Evolutionary conservation across 2,329 filamentous ascomycete genomes (phyloP).

Genomic region (Penicillium sp.): DNA sequence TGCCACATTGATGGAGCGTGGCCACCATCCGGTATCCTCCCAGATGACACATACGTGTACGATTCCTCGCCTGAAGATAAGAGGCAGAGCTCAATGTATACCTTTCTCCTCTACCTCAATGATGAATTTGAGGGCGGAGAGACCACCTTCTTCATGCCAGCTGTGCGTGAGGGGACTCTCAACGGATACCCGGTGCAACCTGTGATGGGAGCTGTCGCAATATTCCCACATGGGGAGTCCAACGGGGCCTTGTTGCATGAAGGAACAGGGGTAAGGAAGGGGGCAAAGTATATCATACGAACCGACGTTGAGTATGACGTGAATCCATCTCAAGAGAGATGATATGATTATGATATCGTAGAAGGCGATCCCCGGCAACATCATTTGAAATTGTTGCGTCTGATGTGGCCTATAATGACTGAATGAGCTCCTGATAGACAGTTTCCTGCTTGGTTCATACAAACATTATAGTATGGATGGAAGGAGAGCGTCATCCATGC

Average conservation of each 20-base stretch:
- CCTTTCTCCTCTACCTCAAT: slow-evolving; percentile 66
- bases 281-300: slow-evolving; percentile 65
- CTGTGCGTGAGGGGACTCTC: slow-evolving; percentile 59
- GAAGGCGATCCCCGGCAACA: neutral
- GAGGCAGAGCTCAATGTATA: slow-evolving; percentile 65
- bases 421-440: neutral
- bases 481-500: too few species aligned
- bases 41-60: slow-evolving; percentile 60
- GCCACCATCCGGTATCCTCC: slow-evolving; percentile 64
- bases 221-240: slow-evolving; percentile 68
- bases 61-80: slow-evolving; percentile 58
- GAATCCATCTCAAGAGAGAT: slow-evolving; percentile 20
- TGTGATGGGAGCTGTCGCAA: slow-evolving; percentile 63
- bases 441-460: too few species aligned
- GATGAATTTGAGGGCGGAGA: slow-evolving; percentile 69
- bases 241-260: slow-evolving; percentile 64
- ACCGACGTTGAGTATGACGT: slow-evolving; percentile 70
- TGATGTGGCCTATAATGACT: neutral
- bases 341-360: neutral
- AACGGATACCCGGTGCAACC: slow-evolving; percentile 67
- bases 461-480: too few species aligned
- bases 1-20: slow-evolving; percentile 70
- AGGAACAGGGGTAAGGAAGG: slow-evolving; percentile 65
- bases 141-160: slow-evolving; percentile 67
- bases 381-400: neutral